Evolutionary conservation across 164 flowering plant species (phyloP), one percentile per base, ranked within the genome.

Genomic region (Macadamia tetraphylla): DNA sequence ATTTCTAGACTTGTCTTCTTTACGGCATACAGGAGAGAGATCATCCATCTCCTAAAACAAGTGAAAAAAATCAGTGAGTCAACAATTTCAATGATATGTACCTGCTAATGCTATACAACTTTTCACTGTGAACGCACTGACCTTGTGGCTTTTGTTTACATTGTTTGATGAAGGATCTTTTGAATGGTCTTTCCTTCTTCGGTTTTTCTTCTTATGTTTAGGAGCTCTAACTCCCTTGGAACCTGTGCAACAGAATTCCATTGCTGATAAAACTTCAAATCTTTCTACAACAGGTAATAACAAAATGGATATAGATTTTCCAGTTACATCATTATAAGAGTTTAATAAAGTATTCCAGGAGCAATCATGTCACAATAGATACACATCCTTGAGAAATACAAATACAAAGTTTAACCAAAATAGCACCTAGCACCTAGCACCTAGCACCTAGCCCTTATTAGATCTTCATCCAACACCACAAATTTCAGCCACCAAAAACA

Each of bases 161-260:
- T 66, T 71, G 61, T 64, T 82, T 42, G 74, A 78, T 60, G 80
- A 75, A 58, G 78, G 64, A 52, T 78, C 80, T 72, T 91, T 88
- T 17, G 66, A 71, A 61, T 81, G 88, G 60, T 88, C 97, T 79
- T 90, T 94, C 75, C 86, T 84, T 76, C 84, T 85, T 40, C 91
- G 72, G 62, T 85, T 84, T 76, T 91, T 94, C 86, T 90, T 94
- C 77, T 89, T 94, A 69, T 72, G 85, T 73, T 91, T 94, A 63
- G 81, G 66, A 65, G 84, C 66, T 75, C 72, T 83, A 11, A 60
- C 76, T 13, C 74, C 88, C 75, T 87, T 87, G 29, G 87, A 68
- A 74, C 86, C 98, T 90, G 86, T 58, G 29, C 4, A 66, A 40
- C 51, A 35, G 14, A 73, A 68, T 65, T 52, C 14, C 57, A 52